phyloP scores from a whole-genome alignment of 2,329 filamentous ascomycete species.

The Penicillium sp. region DNA sequence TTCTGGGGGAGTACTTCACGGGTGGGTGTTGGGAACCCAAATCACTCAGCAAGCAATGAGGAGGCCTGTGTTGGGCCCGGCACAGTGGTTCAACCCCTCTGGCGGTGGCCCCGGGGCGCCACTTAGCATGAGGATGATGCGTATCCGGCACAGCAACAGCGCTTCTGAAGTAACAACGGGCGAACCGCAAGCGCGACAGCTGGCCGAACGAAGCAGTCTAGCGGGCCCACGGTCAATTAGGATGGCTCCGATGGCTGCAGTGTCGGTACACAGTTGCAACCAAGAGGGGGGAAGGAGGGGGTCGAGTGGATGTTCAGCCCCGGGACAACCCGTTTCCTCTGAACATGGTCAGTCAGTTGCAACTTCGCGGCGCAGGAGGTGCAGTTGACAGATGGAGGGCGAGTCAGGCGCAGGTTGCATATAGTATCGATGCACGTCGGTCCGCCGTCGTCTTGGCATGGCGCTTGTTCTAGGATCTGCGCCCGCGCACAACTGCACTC shows the following conservation, averaged over 20 bases:
- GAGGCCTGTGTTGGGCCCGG: constrained; percentile 22
- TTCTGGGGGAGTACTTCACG: constrained; percentile 14
- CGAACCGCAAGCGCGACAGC: constrained; percentile 14
- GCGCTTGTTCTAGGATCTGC: constrained; percentile 30
- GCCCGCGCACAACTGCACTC: constrained; percentile 7
- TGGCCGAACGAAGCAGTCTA: constrained; percentile 5
- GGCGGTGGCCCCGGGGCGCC: constrained; percentile 16
- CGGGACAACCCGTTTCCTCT: constrained; percentile 5
- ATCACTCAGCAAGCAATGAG: constrained; percentile 13
- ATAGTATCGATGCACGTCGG: constrained; percentile 20
- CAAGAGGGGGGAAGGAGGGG: constrained; percentile 14
- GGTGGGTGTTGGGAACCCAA: constrained; percentile 16
- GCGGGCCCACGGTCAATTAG: constrained; percentile 8
- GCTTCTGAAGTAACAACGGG: constrained; percentile 14
- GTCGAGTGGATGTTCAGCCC: constrained; percentile 5
- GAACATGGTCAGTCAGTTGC: constrained; percentile 3
- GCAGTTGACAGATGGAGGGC: constrained; percentile 9
- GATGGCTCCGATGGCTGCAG: constrained; percentile 17
- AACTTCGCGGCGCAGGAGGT: constrained; percentile 24
- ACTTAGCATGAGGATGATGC: constrained; percentile 13
- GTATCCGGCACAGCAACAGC: constrained; percentile 15
- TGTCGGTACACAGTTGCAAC: constrained; percentile 15
- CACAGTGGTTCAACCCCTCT: constrained; percentile 30
- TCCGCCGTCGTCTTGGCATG: constrained; percentile 32
- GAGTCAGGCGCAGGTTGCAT: constrained; percentile 11